Base-by-base conservation (phyloP, 192 early-diverging fungal species). In the Podila verticillata region DNA sequence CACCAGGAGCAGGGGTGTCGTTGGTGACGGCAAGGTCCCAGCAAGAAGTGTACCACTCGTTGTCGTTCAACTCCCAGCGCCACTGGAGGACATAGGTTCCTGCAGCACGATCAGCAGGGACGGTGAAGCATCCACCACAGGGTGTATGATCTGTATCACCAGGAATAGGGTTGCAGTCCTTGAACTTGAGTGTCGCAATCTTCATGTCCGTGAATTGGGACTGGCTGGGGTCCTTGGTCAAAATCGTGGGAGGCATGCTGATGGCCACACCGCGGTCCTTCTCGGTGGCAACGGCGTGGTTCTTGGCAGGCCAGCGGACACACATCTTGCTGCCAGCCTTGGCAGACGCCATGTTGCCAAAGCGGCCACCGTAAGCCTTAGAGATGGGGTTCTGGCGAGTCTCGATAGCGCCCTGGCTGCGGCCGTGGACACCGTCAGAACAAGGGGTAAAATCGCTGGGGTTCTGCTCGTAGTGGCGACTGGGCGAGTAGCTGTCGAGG, bases 291-390 rank as follows among this genome's bases (percentile, higher is more conserved):
- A 72, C 75, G 35, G 75, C 75, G 26, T 79, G 75, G 69, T 79
- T 79, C 65, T 79, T 79, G 35, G 75, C 75, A 0, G 75, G 75
- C 75, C 75, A 79, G 17, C 75, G 75, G 39, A 79, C 39, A 57
- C 75, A 79, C 17, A 72, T 70, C n/a, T 26, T 19, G 0, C 32
- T 15, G n/a, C 77, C 77, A 39, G 77, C 69, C 7, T 61, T 67
- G 39, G 44, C 63, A 2, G 39, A 22, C 4, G 77, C 65, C 77
- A 64, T 61, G 26, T 30, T 26, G 5, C 77, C 77, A 9, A 34
- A 80, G 0, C 56, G 32, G 9, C 70, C 70, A 13, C 70, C 70
- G 30, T 80, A 80, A 24, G 77, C 65, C 31, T 68, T 67, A 4
- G 61, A 39, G 12, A 80, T 68, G 57, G 77, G 77, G 61, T 68